phyloP scores from a whole-genome alignment of 129 eudicot species.

The Lonicera japonica region DNA sequence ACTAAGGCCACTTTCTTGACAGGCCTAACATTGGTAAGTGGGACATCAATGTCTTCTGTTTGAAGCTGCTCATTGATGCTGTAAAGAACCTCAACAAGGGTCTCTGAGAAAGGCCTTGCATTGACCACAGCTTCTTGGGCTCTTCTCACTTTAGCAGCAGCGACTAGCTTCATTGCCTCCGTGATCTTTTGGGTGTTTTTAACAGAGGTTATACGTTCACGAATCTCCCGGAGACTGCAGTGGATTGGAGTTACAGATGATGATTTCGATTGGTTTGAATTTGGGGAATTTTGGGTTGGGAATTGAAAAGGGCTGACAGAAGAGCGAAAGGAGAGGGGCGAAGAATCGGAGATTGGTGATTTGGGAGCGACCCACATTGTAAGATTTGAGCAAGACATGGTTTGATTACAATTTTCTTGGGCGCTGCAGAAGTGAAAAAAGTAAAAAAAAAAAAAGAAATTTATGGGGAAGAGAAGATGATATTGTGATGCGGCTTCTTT shows the following conservation, averaged over 20 bases:
- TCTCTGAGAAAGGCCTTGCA: conserved; percentile 46
- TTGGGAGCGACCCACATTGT: conserved; percentile 45
- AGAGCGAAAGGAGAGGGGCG: conserved; percentile 32
- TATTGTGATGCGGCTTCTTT: conserved; percentile 7
- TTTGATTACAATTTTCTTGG: conserved; percentile 19
- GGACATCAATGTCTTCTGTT: conserved; percentile 47
- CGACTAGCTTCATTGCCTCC: conserved; percentile 61
- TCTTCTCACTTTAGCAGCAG: conserved; percentile 55
- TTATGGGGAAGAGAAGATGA: not conserved
- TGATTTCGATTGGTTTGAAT: conserved; percentile 17
- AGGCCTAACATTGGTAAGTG: conserved; percentile 47
- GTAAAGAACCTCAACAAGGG: conserved; percentile 48
- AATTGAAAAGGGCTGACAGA: conserved; percentile 35
- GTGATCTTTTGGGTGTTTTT: conserved; percentile 54
- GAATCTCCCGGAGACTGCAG: conserved; percentile 41
- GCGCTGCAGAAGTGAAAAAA: too few relatives aligned
- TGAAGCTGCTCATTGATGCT: conserved; percentile 43
- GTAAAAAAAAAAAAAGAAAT: conserved; percentile 5
- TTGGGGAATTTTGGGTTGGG: conserved; percentile 22
- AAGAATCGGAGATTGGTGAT: conserved; percentile 31
- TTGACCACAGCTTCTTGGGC: conserved; percentile 60
- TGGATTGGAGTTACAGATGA: conserved; percentile 27
- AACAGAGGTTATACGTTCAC: conserved; percentile 42
- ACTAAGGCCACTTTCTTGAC: conserved; percentile 54
- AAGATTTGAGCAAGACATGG: conserved; percentile 40